A percentile compares a stretch with the other conserved stretches of the same genome.
Evolutionary conservation across 352 stramenopile genomes (phyloP).

Genomic region (Nothophytophthora sp.): DNA sequence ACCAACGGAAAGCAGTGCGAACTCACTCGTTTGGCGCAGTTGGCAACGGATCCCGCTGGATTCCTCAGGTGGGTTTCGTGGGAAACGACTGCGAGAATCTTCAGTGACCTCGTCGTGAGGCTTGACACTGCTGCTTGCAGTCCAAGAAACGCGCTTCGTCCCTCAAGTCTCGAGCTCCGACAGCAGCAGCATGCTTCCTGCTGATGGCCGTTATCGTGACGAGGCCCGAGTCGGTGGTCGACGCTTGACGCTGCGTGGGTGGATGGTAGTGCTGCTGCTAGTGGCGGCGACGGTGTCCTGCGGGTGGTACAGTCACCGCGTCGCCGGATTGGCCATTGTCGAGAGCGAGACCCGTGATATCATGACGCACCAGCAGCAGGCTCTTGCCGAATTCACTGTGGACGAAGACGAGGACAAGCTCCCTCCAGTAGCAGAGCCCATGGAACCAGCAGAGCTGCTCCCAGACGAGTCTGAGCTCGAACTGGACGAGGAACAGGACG

Average conservation of each 20-base stretch:
- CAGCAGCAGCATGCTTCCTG: conserved; percentile 11
- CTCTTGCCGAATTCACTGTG: conserved; percentile 19
- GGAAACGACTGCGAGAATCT: too few species aligned
- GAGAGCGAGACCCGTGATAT: conserved; percentile 21
- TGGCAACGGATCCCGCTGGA: too few species aligned
- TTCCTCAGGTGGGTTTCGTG: too few species aligned
- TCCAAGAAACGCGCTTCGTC: conserved; percentile 2
- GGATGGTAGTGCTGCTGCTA: conserved; percentile 20
- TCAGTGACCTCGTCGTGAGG: too few species aligned
- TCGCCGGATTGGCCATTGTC: conserved; percentile 11
- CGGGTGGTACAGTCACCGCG: conserved; percentile 26
- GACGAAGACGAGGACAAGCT: conserved; percentile 1
- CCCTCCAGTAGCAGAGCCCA: neutral
- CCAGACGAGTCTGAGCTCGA: too few species aligned
- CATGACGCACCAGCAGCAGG: conserved; percentile 20
- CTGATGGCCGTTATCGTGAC: neutral
- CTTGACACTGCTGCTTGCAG: too few species aligned
- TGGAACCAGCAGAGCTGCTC: too few species aligned
- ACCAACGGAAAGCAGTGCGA: too few species aligned
- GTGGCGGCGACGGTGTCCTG: conserved; percentile 18
- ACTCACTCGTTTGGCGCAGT: too few species aligned
- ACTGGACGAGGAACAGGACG: too few species aligned
- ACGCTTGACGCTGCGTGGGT: conserved; percentile 11
- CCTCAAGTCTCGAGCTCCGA: too few species aligned
- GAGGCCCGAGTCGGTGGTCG: conserved; percentile 3